Base-by-base conservation (phyloP, 2,329 filamentous ascomycete species). In the Ceratocystis eucalypticola region DNA sequence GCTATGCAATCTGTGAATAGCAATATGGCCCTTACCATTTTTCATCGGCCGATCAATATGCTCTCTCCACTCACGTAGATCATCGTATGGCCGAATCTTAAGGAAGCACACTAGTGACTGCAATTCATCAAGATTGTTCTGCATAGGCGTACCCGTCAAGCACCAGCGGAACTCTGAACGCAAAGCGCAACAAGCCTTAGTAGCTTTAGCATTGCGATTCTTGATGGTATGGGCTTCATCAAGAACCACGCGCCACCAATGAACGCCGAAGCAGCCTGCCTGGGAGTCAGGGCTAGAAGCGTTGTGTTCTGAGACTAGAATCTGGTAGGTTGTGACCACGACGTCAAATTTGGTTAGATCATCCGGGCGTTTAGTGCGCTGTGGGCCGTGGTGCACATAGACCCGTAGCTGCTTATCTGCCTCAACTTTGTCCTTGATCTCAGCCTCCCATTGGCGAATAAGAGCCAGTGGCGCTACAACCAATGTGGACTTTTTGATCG, bases 151-250 rank as follows among this genome's bases (percentile, higher is more conserved):
- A 65, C 94, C 94, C 0, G 92, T 96, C 69, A 99, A 77, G 73
- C 94, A 97, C 94, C 94, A 99, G 68, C 94, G 83, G 72, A 96
- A 97, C 74, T 94, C 88, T 22, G 90, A 87, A 37, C 87, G 81
- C 41, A 99, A 77, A 1, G 89, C 89, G 73, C 87, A 99, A 70
- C 89, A 94, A 1, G 94, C 92, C 74, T 96, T 91, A 1, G 93
- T 96, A 50, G 90, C 87, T 76, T 99, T 99, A 25, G 94, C 91
- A 70, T 95, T 96, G 69, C 93, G 87, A 73, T 99, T 99, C 78
- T 99, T 99, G 82, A 99, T 96, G 1, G 89, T 96, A 75, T 99
- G 94, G 0, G 94, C 94, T 77, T 99, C 94, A 70, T 99, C 94
- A 1, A 99, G 82, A 70, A 99, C 93, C 69, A 96, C 84, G 64